A percentile compares a stretch with the other conserved stretches of the same genome.
Evolutionary conservation across 176 grass and related monocot genomes (phyloP).

Genomic region (Aegilops sharonensis): DNA sequence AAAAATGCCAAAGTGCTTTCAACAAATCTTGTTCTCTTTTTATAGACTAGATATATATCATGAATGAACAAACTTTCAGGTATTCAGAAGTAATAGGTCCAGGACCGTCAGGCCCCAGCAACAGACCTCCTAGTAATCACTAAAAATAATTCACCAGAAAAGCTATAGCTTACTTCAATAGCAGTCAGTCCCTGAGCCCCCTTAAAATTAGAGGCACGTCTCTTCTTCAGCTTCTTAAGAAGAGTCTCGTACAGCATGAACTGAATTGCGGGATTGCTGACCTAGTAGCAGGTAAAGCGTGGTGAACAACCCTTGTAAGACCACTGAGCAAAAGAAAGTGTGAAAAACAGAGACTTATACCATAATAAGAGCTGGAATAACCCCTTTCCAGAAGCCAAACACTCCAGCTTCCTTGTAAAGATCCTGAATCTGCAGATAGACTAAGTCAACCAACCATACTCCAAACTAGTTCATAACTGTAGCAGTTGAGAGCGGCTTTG

Average conservation of each 20-base stretch:
- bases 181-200: constrained; percentile 84
- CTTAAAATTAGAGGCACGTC: constrained; percentile 63
- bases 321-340: constrained; percentile 3
- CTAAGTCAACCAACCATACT: constrained; percentile 13
- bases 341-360: constrained; percentile 44
- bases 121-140: background rate
- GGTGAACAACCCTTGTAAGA: constrained; percentile 15
- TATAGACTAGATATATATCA: background rate
- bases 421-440: constrained; percentile 69
- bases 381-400: constrained; percentile 94
- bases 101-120: background rate
- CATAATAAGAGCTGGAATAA: constrained; percentile 93
- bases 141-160: constrained; percentile 1
- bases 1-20: background rate
- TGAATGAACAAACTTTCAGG: constrained; percentile 2
- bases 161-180: constrained; percentile 63
- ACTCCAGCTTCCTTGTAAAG: constrained; percentile 86
- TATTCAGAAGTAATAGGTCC: background rate
- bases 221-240: constrained; percentile 85
- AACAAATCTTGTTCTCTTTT: background rate
- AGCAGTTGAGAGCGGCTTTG: background rate
- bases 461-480: background rate
- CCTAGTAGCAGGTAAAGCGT: constrained; percentile 46
- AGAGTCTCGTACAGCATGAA: constrained; percentile 99
- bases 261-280: constrained; percentile 95